These are phyloP conservation scores for Bocquillonia castaneifolia DNA, from an alignment of 441 rosid species.

Conservation along the genomic window DNA sequence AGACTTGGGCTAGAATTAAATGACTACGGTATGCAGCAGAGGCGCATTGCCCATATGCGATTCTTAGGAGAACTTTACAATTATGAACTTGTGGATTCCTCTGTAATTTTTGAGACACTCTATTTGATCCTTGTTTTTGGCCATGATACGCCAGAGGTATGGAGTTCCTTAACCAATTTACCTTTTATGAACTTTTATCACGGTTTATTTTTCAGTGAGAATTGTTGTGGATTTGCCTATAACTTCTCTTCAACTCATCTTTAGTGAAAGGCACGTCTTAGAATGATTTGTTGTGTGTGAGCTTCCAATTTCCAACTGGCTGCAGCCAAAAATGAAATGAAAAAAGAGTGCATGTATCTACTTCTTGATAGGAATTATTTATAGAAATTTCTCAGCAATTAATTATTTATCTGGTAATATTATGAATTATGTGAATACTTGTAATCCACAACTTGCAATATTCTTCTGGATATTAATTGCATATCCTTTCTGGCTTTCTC, in stretches of 20 bases:
- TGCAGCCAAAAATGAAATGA: neutral
- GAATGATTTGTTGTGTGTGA: slow-evolving; percentile 1
- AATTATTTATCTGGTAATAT: neutral
- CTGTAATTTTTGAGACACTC: slow-evolving; percentile 92
- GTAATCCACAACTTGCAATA: neutral
- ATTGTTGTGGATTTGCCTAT: neutral
- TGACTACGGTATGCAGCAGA: slow-evolving; percentile 97
- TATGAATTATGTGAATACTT: neutral
- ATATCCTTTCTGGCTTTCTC: neutral
- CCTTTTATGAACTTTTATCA: neutral
- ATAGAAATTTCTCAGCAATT: neutral
- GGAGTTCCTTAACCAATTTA: slow-evolving; percentile 6
- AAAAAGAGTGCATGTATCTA: neutral
- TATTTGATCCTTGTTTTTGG: slow-evolving; percentile 78
- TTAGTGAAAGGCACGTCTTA: neutral
- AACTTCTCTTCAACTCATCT: neutral
- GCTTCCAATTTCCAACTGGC: slow-evolving; percentile 1
- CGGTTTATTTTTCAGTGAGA: slow-evolving; percentile 1
- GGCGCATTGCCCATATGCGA: slow-evolving; percentile 93
- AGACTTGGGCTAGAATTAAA: slow-evolving; percentile 90
- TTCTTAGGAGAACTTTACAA: slow-evolving; percentile 97
- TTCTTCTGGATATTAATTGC: neutral
- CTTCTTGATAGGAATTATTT: neutral
- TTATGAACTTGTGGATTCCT: slow-evolving; percentile 94
- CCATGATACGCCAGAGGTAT: slow-evolving; percentile 83